A percentile compares a stretch with the other conserved stretches of the same genome.
phyloP scores from a whole-genome alignment of 2,329 filamentous ascomycete genomes.

The Sporothrix schenckii region DNA sequence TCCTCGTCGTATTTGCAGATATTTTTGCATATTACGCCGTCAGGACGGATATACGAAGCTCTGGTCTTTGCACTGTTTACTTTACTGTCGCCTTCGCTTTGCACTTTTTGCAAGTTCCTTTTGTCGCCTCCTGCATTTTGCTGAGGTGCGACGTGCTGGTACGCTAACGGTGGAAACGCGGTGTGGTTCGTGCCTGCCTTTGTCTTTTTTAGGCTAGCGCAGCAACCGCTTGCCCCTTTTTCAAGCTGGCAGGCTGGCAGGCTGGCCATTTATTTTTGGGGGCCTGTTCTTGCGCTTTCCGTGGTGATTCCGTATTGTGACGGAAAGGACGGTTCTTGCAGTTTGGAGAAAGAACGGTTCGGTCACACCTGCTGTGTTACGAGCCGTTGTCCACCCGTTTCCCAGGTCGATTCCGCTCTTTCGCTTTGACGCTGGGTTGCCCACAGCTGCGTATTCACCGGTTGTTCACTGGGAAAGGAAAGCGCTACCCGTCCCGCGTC shows the following conservation, averaged over 20 bases:
- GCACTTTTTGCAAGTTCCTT: background rate
- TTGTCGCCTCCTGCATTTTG: slow-evolving; percentile 10
- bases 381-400: slow-evolving; percentile 3
- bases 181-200: slow-evolving; percentile 26
- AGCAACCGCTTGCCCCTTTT: slow-evolving; percentile 1
- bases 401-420: background rate
- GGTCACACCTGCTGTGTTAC: background rate
- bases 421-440: background rate
- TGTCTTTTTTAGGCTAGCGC: slow-evolving; percentile 12
- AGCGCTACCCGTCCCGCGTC: background rate
- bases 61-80: background rate
- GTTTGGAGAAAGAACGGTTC: background rate
- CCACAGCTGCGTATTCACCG: background rate
- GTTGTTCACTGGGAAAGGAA: background rate
- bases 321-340: background rate
- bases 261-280: slow-evolving; percentile 21
- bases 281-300: background rate
- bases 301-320: background rate
- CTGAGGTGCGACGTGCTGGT: slow-evolving; percentile 8
- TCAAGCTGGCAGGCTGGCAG: background rate
- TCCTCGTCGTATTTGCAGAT: background rate
- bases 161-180: slow-evolving; percentile 20
- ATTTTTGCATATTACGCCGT: too few relatives aligned
- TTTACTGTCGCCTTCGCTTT: background rate
- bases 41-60: too few relatives aligned